Base-by-base conservation (phyloP, 805 yeast genomes). In the Hanseniaspora valbyensis region DNA sequence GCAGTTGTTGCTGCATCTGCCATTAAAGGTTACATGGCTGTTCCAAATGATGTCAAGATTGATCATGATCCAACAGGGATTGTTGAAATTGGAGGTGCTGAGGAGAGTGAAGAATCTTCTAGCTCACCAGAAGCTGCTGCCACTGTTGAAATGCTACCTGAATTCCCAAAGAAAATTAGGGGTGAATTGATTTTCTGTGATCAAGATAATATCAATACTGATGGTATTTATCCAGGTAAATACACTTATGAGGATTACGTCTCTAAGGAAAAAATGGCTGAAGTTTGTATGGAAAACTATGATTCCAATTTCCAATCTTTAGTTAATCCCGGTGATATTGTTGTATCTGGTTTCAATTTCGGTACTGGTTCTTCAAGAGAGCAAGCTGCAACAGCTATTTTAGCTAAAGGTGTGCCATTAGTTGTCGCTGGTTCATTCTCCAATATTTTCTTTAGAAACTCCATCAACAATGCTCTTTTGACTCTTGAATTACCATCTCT, bases 301-400 rank as follows among this genome's bases (percentile, higher is more conserved):
- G 99, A 92, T 66, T 64, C 85, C 13, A 95, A 89, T 57, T 92
- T 92, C 66, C 81, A 83, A 52, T 55, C 68, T 28, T 89, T 87
- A 72, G 84, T 94, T 28, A 72, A 78, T 55, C 76, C 95, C 3
- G 87, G 90, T 44, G 99, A 92, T 66, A 88, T 92, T 58, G 77
- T 92, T 52, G 77, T 92, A 42, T 78, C 89, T 52, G 99, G 99
- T 16, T 92, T 71, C 73, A 92, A 92, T 66, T 92, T 92, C 64
- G 99, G 99, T 59, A 92, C 98, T 10, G 98, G 99, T 42, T 89
- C 96, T 8, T 87, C 96, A 24, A 80, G 99, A 69, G 99, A 92
- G 66, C 99, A 92, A 70, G 99, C 99, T 3, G 98, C 98, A 30
- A 92, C 98, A n/a, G 89, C 95, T 21, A 83, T 92, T 53, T 73